Percentiles rank a stretch among this genome's conserved stretches.
Evolutionary conservation across 139 green algal genomes (phyloP).

Genomic region (Micractinium conductrix): DNA sequence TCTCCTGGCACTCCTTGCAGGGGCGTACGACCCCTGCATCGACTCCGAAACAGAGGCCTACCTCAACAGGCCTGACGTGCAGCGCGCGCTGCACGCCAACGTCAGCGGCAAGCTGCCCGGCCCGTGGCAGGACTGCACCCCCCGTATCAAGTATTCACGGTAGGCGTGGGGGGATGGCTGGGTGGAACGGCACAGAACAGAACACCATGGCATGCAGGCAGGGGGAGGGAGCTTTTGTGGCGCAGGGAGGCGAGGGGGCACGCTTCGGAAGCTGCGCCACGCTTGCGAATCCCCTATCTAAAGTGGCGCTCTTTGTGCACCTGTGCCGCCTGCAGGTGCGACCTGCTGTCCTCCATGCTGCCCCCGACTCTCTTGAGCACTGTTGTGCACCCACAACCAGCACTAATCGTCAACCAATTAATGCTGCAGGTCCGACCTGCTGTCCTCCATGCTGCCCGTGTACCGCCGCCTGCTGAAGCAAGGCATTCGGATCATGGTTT

Average conservation of each 20-base stretch:
- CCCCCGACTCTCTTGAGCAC: background rate
- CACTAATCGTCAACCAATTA: background rate
- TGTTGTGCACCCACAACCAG: background rate
- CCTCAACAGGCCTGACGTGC: conserved; percentile 82
- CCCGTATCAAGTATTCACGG: conserved; percentile 56
- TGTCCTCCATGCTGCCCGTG: conserved; percentile 72
- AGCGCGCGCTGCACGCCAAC: conserved; percentile 68
- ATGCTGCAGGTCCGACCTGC: conserved; percentile 60
- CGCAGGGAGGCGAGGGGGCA: background rate
- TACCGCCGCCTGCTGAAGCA: conserved; percentile 61
- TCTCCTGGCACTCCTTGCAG: background rate
- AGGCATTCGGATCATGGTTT: conserved; percentile 68
- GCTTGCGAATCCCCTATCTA: too few relatives aligned
- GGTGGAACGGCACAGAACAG: background rate
- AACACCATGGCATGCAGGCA: background rate
- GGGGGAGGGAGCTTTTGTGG: background rate
- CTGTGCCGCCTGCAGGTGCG: background rate
- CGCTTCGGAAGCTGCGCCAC: too few relatives aligned
- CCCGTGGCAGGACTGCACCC: conserved; percentile 65
- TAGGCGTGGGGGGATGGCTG: background rate
- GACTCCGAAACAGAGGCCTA: conserved; percentile 75
- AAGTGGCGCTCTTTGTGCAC: background rate
- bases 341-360: too few relatives aligned
- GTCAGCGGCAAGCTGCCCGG: conserved; percentile 17
- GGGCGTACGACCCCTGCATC: conserved; percentile 80